Percentiles rank a stretch among this genome's conserved stretches.
These are phyloP conservation scores for Ganoderma sinense DNA, from an alignment of 1,284 basidiomycete species.

Conservation along the genomic window DNA sequence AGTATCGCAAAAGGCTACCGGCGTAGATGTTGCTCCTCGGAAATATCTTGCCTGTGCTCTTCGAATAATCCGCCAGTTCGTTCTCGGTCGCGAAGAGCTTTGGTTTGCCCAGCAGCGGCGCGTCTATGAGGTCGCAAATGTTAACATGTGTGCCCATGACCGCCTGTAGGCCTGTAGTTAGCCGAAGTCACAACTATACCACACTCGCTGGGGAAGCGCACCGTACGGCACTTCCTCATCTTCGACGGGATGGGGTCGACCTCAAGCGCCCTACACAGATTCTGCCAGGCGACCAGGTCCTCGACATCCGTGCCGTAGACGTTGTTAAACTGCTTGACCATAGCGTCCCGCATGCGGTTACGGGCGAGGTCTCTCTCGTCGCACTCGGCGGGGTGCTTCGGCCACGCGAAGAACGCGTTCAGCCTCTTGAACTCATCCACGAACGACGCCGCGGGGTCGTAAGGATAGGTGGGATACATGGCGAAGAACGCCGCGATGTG, in stretches of 20 bases:
- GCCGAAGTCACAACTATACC: background rate
- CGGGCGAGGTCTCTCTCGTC: background rate
- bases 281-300: conserved; percentile 42
- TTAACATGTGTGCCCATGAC: conserved; percentile 41
- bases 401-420: conserved; percentile 10
- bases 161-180: background rate
- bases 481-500: conserved; percentile 27
- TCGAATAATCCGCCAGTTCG: conserved; percentile 39
- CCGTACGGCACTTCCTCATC: conserved; percentile 21
- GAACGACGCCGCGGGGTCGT: conserved; percentile 13
- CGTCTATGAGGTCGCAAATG: conserved; percentile 44
- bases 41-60: conserved; percentile 39
- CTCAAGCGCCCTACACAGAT: conserved; percentile 35
- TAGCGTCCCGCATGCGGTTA: conserved; percentile 35
- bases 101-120: conserved; percentile 17
- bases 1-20: background rate
- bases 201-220: conserved; percentile 12
- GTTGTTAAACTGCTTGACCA: conserved; percentile 43
- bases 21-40: conserved; percentile 22
- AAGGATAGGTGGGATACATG: conserved; percentile 16
- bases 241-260: conserved; percentile 27
- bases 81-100: background rate
- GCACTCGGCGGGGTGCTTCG: background rate
- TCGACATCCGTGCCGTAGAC: conserved; percentile 43
- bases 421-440: conserved; percentile 22